Evolutionary conservation across 192 early-diverging fungal genomes (phyloP), one percentile per base, ranked within the genome.

Genomic region (Umbelopsis sp.): DNA sequence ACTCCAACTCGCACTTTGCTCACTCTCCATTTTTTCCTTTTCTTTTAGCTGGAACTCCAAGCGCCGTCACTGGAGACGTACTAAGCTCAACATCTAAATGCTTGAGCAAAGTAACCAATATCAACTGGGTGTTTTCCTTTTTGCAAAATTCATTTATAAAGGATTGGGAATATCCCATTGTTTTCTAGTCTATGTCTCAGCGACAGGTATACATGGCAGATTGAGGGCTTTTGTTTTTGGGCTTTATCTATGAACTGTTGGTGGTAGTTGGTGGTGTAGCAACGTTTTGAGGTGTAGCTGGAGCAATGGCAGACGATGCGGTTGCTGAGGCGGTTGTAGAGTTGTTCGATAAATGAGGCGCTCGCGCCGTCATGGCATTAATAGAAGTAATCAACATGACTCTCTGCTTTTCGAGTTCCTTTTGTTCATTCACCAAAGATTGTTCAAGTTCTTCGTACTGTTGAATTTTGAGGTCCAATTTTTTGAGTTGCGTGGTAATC

Each of bases 1-100:
- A n/a, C n/a, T n/a, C n/a, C n/a, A n/a, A n/a, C n/a, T n/a, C n/a
- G n/a, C n/a, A n/a, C n/a, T 72, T 55, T 46, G n/a, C 41, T 67
- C 21, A 46, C 45, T 18, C n/a, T n/a, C n/a, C 11, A 27, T 1
- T 8, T 71, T 61, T 58, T 71, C 48, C 33, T 41, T n/a, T 65
- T 20, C 41, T 41, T 74, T 15, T 73, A 95, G 95, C 73, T 99
- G 97, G 92, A 99, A 97, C 90, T 88, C 94, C 78, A 99, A 99
- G 95, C 91, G 98, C 71, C 93, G 97, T 71, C 90, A 98, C 93
- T 99, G 98, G 98, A 93, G 98, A 86, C 93, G 94, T 80, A 98
- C 94, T 85, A 98, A 99, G 92, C 88, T 97, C 78, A 91, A 92
- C 85, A 79, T 97, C 75, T 99, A 96, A 95, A 15, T 12, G 55